Evolutionary conservation across 2,329 filamentous ascomycete species (phyloP), one percentile per base, ranked within the genome.

Genomic region (Diaporthe humulicola): DNA sequence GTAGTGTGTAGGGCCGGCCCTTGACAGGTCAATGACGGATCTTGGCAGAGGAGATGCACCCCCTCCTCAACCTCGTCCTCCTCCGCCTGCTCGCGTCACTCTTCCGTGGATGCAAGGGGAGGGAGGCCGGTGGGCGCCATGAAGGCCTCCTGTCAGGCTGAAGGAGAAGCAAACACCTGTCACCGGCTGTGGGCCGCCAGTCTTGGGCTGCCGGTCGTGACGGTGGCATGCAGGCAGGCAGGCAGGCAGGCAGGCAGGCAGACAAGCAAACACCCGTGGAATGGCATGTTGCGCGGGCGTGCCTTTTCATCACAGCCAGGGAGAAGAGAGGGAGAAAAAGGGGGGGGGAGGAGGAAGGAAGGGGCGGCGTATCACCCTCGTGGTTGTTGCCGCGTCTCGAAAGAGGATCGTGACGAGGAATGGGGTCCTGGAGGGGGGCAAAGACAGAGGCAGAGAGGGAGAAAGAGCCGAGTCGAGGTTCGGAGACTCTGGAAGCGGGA

Each of bases 1-100:
- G 4, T 9, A 50, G 22, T 50, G 19, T 36, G 45, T 42, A 42
- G 36, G 42, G 61, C 3, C 22, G 42, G 61, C 3, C 22, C 19
- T 25, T 50, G 61, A 48, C 42, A 25, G 61, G 61, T 17, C 61
- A 67, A 52, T 67, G 61, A 50, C 61, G 38, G 61, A n/a, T 67
- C 61, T 67, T 67, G 61, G 61, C 61, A 36, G 42, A 38, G 61
- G 61, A 67, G 42, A 67, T n/a, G 42, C 42, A 67, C 14, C 3
- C 45, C 45, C 22, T 66, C 42, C 22, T 15, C 1, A 22, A 17
- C 28, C 42, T 64, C 45, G 15, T n/a, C 61, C 45, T 67, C 45
- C 0, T 33, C 45, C 45, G 45, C 42, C 42, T 28, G 38, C 45
- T 67, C 8, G 30, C 42, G 45, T 50, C 61, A 0, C 45, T 50